phyloP scores from a whole-genome alignment of 129 eudicot genomes.

The Saposhnikovia divaricata region DNA sequence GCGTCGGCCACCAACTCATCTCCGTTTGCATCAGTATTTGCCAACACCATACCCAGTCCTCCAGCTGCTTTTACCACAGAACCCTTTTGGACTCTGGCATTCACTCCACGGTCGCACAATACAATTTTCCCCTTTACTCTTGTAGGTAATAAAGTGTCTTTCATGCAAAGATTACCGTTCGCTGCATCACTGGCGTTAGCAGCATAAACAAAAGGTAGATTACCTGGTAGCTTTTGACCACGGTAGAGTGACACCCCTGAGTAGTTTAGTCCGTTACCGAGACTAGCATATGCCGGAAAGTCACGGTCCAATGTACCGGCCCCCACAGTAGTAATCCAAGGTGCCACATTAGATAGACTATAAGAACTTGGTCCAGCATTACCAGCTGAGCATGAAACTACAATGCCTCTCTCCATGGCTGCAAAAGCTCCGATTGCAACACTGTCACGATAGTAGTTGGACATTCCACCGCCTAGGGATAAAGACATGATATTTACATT shows the following conservation, averaged over 20 bases:
- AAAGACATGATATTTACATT: slow-evolving; percentile 68
- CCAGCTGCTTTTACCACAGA: slow-evolving; percentile 83
- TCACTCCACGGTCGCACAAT: slow-evolving; percentile 84
- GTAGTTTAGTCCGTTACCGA: slow-evolving; percentile 65
- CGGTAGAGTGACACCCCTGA: slow-evolving; percentile 76
- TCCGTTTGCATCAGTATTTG: slow-evolving; percentile 91
- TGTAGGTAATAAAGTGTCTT: slow-evolving; percentile 62
- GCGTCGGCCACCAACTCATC: slow-evolving; percentile 97
- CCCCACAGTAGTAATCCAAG: slow-evolving; percentile 99
- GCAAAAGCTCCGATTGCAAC: slow-evolving; percentile 87
- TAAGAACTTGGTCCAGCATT: slow-evolving; percentile 85
- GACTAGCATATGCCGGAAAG: slow-evolving; percentile 84
- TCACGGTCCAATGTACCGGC: slow-evolving; percentile 95
- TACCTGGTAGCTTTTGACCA: slow-evolving; percentile 43
- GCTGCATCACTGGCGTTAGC: slow-evolving; percentile 73
- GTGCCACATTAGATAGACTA: slow-evolving; percentile 81
- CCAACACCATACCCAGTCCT: slow-evolving; percentile 82
- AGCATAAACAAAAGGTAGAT: slow-evolving; percentile 76
- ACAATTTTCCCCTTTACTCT: slow-evolving; percentile 80
- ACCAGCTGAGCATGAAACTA: slow-evolving; percentile 87
- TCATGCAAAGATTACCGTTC: slow-evolving; percentile 83
- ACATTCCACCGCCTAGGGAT: slow-evolving; percentile 85
- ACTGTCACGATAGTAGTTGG: slow-evolving; percentile 78
- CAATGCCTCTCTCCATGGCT: slow-evolving; percentile 83
- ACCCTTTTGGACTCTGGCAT: slow-evolving; percentile 86